A percentile compares a stretch with the other conserved stretches of the same genome.
Conservation (phyloP, 805 yeast genomes). For the Saccharomycopsis microspora region DNA sequence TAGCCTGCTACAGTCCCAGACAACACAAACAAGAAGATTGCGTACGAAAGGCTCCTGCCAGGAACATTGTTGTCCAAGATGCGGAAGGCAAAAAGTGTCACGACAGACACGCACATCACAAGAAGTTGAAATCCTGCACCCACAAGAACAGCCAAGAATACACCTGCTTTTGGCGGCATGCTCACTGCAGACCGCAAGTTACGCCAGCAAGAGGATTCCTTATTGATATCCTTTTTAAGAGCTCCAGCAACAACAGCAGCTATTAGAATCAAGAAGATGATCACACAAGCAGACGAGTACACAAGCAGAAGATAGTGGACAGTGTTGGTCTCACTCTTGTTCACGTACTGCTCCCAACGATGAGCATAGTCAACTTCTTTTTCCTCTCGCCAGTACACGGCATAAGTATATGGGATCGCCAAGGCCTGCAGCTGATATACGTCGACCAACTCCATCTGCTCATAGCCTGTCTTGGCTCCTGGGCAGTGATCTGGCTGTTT, state of each 20-base stretch:
- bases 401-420: conserved; percentile 65
- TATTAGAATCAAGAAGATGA: conserved; percentile 32
- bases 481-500: conserved; percentile 52
- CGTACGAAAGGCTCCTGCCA: conserved; percentile 54
- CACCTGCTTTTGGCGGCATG: conserved; percentile 36
- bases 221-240: conserved; percentile 25
- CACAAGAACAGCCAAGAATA: conserved; percentile 42
- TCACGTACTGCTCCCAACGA: conserved; percentile 65
- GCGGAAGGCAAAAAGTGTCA: conserved; percentile 45
- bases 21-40: conserved; percentile 46
- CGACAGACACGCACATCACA: conserved; percentile 52
- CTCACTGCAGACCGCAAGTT: conserved; percentile 41
- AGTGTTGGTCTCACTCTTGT: conserved; percentile 38
- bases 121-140: conserved; percentile 70
- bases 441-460: conserved; percentile 40
- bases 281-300: conserved; percentile 57
- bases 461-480: conserved; percentile 46
- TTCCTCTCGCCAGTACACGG: conserved; percentile 86
- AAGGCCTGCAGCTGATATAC: conserved; percentile 16
- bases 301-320: conserved; percentile 73
- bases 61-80: conserved; percentile 53
- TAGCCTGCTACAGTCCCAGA: conserved; percentile 73
- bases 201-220: conserved; percentile 37
- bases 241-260: conserved; percentile 40
- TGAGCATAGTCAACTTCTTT: conserved; percentile 47